phyloP scores from a whole-genome alignment of 129 eudicot genomes.

The Sambucus nigra region DNA sequence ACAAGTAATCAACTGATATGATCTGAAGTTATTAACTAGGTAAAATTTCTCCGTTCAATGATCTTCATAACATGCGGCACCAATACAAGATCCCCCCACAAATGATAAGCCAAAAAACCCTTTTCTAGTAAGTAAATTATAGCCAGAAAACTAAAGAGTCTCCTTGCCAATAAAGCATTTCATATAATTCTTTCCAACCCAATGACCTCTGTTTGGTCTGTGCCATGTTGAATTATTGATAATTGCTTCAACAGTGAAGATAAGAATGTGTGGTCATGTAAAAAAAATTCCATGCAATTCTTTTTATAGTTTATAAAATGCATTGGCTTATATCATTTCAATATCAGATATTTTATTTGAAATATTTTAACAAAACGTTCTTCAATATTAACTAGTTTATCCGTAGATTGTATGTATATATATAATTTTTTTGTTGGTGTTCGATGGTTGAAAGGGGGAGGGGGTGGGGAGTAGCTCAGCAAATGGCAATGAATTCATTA shows the following conservation, averaged over 20 bases:
- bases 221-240: not conserved
- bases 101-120: not conserved
- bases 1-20: not conserved
- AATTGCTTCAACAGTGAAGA: not conserved
- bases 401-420: too few relatives aligned
- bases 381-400: too few relatives aligned
- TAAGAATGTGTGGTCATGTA: not conserved
- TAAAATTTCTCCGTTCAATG: too few relatives aligned
- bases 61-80: not conserved
- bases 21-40: not conserved
- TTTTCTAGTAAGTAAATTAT: too few relatives aligned
- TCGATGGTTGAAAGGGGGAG: too few relatives aligned
- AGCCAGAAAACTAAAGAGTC: not conserved
- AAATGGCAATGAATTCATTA: too few relatives aligned
- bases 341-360: too few relatives aligned
- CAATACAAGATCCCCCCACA: not conserved
- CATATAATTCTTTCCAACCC: not conserved
- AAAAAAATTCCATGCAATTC: not conserved
- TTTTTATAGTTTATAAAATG: too few relatives aligned
- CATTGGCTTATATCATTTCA: too few relatives aligned
- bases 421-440: too few relatives aligned
- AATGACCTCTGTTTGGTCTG: not conserved
- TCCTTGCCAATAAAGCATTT: not conserved
- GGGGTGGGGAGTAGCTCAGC: too few relatives aligned
- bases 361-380: too few relatives aligned